Conservation (phyloP, 169 alveolate species). For the Toxoplasma gondii region DNA sequence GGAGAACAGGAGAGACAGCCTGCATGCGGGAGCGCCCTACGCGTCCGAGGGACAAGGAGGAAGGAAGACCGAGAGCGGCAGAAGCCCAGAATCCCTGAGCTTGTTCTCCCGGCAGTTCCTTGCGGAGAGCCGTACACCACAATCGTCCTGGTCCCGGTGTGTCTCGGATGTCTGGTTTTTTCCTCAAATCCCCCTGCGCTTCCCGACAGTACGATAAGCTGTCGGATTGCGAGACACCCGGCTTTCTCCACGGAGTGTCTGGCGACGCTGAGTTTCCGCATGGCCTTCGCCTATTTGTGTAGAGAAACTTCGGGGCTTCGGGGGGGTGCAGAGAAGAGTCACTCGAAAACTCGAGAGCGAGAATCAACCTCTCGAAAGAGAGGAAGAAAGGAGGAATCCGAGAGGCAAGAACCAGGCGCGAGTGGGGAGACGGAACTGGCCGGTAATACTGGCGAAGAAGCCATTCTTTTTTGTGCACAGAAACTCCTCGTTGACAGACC, state of each 20-base stretch:
- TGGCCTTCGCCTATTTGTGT: constrained; percentile 1
- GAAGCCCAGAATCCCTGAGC: neutral
- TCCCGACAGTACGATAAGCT: too few relatives aligned
- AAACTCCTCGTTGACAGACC: neutral
- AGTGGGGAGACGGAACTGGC: neutral
- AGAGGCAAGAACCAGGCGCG: neutral
- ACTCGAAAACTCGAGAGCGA: neutral
- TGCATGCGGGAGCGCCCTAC: neutral
- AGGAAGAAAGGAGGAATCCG: neutral
- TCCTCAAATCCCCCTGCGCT: neutral
- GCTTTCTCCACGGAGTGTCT: neutral
- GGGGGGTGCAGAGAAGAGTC: neutral
- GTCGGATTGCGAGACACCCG: neutral
- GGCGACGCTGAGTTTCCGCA: neutral
- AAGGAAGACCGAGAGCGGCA: too few relatives aligned
- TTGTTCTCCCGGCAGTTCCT: neutral
- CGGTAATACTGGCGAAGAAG: neutral
- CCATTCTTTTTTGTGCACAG: neutral
- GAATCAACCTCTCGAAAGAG: neutral
- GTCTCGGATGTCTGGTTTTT: neutral
- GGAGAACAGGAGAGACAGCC: neutral
- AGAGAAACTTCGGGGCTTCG: neutral
- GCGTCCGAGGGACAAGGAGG: neutral
- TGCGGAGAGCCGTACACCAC: constrained; percentile 19
- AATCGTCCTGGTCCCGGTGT: neutral